Conservation (phyloP, 768 basidiomycete species). For the Boletus patriciae region DNA sequence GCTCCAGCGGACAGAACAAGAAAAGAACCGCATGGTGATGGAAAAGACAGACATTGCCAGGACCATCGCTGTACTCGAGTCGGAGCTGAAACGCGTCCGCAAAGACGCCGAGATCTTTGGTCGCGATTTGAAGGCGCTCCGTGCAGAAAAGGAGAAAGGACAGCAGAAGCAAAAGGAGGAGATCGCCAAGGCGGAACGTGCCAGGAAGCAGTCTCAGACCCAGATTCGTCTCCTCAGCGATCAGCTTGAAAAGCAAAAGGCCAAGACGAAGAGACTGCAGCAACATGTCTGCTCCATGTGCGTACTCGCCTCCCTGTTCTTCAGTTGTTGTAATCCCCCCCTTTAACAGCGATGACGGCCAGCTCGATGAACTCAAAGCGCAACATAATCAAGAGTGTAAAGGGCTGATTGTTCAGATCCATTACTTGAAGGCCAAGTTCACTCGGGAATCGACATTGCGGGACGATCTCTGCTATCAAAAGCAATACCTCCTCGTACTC, state of each 20-base stretch:
- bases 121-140: constrained; percentile 67
- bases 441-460: constrained; percentile 82
- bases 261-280: constrained; percentile 39
- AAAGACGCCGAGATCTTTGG: constrained; percentile 78
- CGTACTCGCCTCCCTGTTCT: constrained; percentile 27
- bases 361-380: constrained; percentile 53
- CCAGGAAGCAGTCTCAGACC: constrained; percentile 64
- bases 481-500: constrained; percentile 79
- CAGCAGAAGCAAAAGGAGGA: constrained; percentile 59
- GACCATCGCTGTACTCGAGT: constrained; percentile 66
- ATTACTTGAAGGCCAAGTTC: constrained; percentile 89
- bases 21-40: constrained; percentile 58
- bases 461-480: constrained; percentile 78
- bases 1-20: constrained; percentile 61
- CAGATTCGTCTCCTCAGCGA: constrained; percentile 67
- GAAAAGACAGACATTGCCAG: constrained; percentile 67
- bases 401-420: constrained; percentile 86
- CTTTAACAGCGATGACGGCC: constrained; percentile 47
- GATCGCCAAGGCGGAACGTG: constrained; percentile 52
- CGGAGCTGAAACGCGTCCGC: constrained; percentile 72
- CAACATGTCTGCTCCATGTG: constrained; percentile 63
- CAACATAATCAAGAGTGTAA: constrained; percentile 88
- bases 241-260: constrained; percentile 56
- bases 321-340: neutral
- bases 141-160: constrained; percentile 64